Conservation (phyloP, 495 filamentous ascomycete species). For the Lasiosphaeria hispida region DNA sequence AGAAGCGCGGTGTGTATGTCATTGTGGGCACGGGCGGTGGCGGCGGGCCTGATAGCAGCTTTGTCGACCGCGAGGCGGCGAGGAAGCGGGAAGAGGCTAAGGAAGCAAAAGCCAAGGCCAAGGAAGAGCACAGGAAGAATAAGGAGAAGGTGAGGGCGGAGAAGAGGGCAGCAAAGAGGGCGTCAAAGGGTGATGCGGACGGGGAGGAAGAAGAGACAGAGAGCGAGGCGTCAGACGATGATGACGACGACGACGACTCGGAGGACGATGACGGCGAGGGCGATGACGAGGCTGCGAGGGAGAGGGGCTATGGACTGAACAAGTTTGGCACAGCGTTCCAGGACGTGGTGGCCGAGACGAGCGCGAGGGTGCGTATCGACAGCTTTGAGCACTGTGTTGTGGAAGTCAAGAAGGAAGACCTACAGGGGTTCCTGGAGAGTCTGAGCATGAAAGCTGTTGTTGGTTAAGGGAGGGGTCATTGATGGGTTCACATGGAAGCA, state of each 20-base stretch:
- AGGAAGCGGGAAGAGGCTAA: constrained; percentile 57
- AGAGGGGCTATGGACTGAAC: constrained; percentile 71
- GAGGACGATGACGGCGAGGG: constrained; percentile 56
- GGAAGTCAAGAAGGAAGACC: constrained; percentile 93
- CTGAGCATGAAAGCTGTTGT: constrained; percentile 90
- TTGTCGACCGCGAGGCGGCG: constrained; percentile 59
- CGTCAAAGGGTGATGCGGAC: constrained; percentile 49
- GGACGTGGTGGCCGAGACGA: constrained; percentile 89
- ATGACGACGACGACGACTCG: constrained; percentile 20
- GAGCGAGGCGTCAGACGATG: constrained; percentile 22
- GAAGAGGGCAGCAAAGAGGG: constrained; percentile 50
- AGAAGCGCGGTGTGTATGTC: constrained; percentile 81
- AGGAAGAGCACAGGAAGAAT: constrained; percentile 56
- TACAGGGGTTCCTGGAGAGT: constrained; percentile 85
- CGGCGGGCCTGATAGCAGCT: constrained; percentile 60
- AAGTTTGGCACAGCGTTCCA: constrained; percentile 94
- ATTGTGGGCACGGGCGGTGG: constrained; percentile 87
- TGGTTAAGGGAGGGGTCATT: constrained; percentile 47
- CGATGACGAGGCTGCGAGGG: constrained; percentile 52
- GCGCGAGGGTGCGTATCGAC: constrained; percentile 85
- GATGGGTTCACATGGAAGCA: constrained; percentile 16
- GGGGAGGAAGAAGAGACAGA: constrained; percentile 31
- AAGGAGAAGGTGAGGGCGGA: constrained; percentile 62
- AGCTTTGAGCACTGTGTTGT: constrained; percentile 97
- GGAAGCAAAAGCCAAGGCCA: constrained; percentile 61